Percentiles rank a stretch among this genome's conserved stretches.
phyloP scores from a whole-genome alignment of 2,329 filamentous ascomycete species.

The Trematosphaeria pertusa region DNA sequence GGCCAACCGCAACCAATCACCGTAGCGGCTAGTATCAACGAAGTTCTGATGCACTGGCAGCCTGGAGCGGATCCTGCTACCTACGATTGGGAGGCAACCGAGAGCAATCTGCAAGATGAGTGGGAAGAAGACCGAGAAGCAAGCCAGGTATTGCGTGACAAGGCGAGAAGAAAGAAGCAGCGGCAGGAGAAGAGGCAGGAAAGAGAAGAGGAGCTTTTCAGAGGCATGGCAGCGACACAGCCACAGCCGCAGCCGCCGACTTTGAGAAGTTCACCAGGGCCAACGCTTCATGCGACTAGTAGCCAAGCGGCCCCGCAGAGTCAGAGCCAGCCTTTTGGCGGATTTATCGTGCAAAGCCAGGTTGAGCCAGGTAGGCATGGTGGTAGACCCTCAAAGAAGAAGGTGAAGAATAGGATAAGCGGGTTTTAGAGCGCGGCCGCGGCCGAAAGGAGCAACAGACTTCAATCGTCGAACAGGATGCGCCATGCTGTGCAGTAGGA shows the following conservation, averaged over 20 bases:
- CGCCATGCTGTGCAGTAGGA: no score
- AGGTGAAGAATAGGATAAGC: conserved; percentile 41
- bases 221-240: conserved; percentile 28
- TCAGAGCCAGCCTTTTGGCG: conserved; percentile 16
- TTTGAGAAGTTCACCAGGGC: conserved; percentile 38
- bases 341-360: conserved; percentile 35
- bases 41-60: conserved; percentile 53
- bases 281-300: conserved; percentile 25
- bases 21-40: conserved; percentile 41
- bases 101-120: conserved; percentile 33
- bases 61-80: conserved; percentile 43
- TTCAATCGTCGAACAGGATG: no score
- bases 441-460: no score
- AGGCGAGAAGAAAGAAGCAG: conserved; percentile 48
- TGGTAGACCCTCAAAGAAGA: conserved; percentile 42
- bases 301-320: conserved; percentile 29
- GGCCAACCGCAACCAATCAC: conserved; percentile 26
- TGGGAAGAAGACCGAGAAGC: conserved; percentile 41
- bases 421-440: conserved; percentile 40
- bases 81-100: conserved; percentile 52
- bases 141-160: conserved; percentile 47
- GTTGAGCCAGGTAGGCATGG: conserved; percentile 45
- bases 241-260: conserved; percentile 12
- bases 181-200: conserved; percentile 49
- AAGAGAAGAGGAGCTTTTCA: conserved; percentile 44